Evolutionary conservation across 2,329 filamentous ascomycete species (phyloP).

Genomic region (Rhynchosporium graminicola): DNA sequence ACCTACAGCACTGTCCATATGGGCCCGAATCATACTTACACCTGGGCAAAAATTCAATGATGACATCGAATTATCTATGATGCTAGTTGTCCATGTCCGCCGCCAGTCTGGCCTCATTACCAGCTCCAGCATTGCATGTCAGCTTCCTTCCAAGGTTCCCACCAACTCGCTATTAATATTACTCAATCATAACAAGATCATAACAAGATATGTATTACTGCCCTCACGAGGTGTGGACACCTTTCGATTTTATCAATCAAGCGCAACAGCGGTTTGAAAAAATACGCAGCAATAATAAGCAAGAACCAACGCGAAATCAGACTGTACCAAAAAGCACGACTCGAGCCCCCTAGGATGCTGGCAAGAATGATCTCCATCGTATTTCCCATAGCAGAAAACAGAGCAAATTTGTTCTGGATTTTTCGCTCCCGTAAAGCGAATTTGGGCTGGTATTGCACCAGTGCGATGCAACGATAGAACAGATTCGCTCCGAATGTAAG

Average conservation of each 20-base stretch:
- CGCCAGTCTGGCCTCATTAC: too few species aligned
- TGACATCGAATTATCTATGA: too few species aligned
- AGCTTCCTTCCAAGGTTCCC: too few species aligned
- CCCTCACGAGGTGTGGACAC: too few species aligned
- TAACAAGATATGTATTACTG: not conserved
- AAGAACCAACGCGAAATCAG: not conserved
- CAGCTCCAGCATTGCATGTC: too few species aligned
- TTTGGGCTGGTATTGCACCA: not conserved
- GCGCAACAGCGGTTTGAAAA: not conserved
- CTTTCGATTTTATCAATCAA: not conserved
- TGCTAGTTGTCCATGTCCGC: too few species aligned
- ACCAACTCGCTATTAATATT: not conserved
- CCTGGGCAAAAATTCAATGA: too few species aligned
- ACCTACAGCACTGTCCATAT: too few species aligned
- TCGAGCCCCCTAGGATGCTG: not conserved
- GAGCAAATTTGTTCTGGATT: not conserved
- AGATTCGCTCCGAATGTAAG: conserved; percentile 6
- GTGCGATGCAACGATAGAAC: conserved; percentile 7
- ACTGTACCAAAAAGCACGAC: not conserved
- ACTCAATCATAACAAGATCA: not conserved
- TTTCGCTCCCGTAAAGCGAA: not conserved
- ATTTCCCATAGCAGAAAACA: conserved; percentile 11
- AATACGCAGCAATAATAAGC: not conserved
- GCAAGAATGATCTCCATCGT: not conserved
- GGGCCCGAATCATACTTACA: too few species aligned